These are phyloP conservation scores for Colletotrichum sp. DNA, from an alignment of 2,329 filamentous ascomycete genomes.

Conservation along the genomic window DNA sequence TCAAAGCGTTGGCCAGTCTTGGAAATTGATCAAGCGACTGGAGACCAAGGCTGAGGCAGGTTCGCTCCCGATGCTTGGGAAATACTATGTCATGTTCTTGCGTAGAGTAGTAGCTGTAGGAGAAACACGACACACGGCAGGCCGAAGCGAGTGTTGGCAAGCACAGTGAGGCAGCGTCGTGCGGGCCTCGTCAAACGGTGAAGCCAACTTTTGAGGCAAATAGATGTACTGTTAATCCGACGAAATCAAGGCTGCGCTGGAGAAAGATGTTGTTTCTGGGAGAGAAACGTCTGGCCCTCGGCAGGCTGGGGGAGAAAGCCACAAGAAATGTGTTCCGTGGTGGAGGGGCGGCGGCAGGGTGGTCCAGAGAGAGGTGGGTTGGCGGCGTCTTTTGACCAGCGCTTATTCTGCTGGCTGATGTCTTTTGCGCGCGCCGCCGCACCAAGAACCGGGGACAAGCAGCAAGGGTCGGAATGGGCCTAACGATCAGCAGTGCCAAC, in stretches of 20 bases:
- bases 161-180: not conserved
- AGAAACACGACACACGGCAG: not conserved
- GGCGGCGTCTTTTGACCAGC: constrained; percentile 14
- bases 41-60: not conserved
- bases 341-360: not conserved
- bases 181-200: not conserved
- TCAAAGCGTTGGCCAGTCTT: not conserved
- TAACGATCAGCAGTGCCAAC: not conserved
- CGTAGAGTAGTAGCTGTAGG: not conserved
- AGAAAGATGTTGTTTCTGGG: not conserved
- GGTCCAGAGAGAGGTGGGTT: not conserved
- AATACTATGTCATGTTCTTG: constrained; percentile 16
- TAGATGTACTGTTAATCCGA: not conserved
- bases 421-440: not conserved
- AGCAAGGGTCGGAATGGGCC: not conserved
- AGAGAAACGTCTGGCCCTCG: not conserved
- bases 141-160: not conserved
- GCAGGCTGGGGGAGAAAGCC: constrained; percentile 1
- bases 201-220: not conserved
- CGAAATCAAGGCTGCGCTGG: not conserved
- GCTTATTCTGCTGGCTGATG: constrained; percentile 5
- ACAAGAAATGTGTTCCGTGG: not conserved
- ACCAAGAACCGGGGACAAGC: not conserved
- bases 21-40: not conserved
- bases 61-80: not conserved